Conservation (phyloP, 805 yeast genomes). For the Candida sakaeoensis region DNA sequence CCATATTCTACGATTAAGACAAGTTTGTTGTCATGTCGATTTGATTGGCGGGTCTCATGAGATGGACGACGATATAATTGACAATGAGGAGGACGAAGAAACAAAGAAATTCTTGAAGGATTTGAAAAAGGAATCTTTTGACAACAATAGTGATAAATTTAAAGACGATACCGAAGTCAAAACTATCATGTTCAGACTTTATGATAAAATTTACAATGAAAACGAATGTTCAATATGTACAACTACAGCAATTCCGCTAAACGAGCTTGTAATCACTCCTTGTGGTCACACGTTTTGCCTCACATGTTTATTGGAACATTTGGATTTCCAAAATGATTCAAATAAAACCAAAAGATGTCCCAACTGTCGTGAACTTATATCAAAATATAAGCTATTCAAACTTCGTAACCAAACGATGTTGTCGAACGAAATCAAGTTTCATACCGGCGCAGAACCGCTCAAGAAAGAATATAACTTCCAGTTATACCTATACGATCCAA, state of each 20-base stretch:
- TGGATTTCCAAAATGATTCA: conserved; percentile 59
- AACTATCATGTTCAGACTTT: conserved; percentile 25
- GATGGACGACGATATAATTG: conserved; percentile 42
- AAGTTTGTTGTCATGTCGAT: conserved; percentile 81
- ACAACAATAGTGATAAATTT: conserved; percentile 11
- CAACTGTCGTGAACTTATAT: conserved; percentile 61
- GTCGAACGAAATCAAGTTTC: conserved; percentile 25
- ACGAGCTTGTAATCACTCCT: conserved; percentile 58
- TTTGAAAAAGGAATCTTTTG: conserved; percentile 11
- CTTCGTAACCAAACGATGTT: conserved; percentile 26
- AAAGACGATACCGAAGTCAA: conserved; percentile 20
- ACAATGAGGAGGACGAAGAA: conserved; percentile 13
- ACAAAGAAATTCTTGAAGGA: conserved; percentile 10
- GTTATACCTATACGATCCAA: conserved; percentile 44
- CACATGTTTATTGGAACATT: conserved; percentile 68
- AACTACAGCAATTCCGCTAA: conserved; percentile 53
- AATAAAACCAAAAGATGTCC: conserved; percentile 61
- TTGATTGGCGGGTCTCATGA: conserved; percentile 52
- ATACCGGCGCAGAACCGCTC: conserved; percentile 15
- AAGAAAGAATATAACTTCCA: conserved; percentile 23
- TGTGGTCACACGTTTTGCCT: conserved; percentile 84
- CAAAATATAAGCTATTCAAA: conserved; percentile 46
- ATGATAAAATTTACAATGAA: conserved; percentile 28
- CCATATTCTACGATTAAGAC: conserved; percentile 79
- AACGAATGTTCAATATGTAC: conserved; percentile 87